Conservation (phyloP, 2,329 filamentous ascomycete genomes). For the Xylaria polymorpha region DNA sequence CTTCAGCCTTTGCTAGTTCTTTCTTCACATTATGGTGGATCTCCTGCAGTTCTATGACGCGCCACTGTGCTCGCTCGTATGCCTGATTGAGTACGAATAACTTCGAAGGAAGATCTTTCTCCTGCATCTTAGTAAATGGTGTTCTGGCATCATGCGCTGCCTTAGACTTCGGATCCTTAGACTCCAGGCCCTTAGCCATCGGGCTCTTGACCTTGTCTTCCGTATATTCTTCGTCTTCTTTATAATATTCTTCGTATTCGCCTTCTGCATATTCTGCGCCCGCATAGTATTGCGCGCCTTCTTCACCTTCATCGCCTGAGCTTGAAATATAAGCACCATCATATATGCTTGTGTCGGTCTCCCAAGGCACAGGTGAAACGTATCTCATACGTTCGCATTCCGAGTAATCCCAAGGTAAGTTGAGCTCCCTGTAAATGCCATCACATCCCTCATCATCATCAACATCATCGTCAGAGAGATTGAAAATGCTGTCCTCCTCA, state of each 20-base stretch:
- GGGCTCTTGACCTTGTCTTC: background rate
- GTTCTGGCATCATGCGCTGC: background rate
- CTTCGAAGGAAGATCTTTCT: too few relatives aligned
- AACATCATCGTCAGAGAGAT: background rate
- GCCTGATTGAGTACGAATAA: background rate
- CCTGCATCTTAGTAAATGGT: constrained; percentile 6
- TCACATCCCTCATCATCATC: background rate
- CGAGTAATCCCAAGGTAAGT: too few relatives aligned
- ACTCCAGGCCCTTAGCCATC: too few relatives aligned
- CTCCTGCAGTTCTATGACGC: constrained; percentile 7
- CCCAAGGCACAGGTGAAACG: background rate
- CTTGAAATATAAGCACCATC: background rate
- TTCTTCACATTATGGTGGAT: background rate
- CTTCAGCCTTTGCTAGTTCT: background rate
- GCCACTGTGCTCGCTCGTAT: constrained; percentile 5
- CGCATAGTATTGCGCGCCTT: too few relatives aligned
- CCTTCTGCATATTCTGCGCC: background rate
- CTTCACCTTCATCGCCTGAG: background rate
- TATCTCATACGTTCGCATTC: background rate
- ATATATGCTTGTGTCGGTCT: background rate
- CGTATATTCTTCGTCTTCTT: too few relatives aligned
- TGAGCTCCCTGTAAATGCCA: background rate
- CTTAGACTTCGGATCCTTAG: background rate
- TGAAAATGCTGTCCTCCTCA: background rate
- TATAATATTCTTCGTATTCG: background rate